phyloP scores from a whole-genome alignment of 768 basidiomycete genomes.

The Lactarius vividus region DNA sequence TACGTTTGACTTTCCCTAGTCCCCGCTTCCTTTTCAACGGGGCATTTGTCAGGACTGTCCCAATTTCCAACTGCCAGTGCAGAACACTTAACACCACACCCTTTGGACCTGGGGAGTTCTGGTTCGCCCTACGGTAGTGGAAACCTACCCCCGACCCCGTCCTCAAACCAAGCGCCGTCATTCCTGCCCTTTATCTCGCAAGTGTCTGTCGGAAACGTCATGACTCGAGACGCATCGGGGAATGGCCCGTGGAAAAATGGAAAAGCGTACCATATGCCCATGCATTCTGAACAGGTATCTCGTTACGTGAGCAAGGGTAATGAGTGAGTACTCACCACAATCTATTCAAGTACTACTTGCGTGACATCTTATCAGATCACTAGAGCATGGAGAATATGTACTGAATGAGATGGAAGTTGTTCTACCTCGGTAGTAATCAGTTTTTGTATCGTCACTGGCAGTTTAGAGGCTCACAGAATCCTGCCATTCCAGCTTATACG shows the following conservation, averaged over 20 bases:
- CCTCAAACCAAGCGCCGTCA: neutral
- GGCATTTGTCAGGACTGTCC: neutral
- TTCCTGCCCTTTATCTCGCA: neutral
- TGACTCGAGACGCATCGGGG: no score
- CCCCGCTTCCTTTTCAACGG: no score
- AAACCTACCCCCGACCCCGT: neutral
- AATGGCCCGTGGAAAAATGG: no score
- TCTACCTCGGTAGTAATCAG: neutral
- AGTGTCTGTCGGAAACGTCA: neutral
- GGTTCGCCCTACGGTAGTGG: neutral
- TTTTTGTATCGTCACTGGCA: neutral
- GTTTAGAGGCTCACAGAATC: neutral
- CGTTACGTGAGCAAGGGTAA: conserved; percentile 12
- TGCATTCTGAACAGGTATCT: conserved; percentile 16
- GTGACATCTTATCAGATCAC: neutral
- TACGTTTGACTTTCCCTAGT: no score
- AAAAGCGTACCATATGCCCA: no score
- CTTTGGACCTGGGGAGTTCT: neutral
- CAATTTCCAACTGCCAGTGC: neutral
- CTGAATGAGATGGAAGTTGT: neutral
- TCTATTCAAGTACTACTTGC: neutral
- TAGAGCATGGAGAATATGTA: accelerated
- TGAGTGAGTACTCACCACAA: conserved; percentile 3
- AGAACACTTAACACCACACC: neutral
- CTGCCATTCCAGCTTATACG: neutral